A percentile compares a stretch with the other conserved stretches of the same genome.
Conservation (phyloP, 2,329 filamentous ascomycete genomes). For the Hymenotorrendiella dingleyae region DNA sequence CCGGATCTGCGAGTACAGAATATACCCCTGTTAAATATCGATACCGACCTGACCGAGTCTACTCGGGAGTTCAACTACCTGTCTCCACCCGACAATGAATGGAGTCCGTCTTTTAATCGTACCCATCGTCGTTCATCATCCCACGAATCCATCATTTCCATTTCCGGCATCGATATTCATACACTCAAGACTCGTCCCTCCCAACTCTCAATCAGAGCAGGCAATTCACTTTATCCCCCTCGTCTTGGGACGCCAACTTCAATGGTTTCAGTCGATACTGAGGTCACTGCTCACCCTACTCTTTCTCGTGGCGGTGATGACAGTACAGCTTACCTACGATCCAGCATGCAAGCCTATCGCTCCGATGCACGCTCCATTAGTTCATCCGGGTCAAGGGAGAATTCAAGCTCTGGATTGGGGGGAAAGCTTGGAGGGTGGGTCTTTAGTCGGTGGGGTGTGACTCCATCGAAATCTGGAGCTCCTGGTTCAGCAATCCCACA, state of each 20-base stretch:
- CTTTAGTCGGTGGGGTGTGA: conserved; percentile 55
- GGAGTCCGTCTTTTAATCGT: conserved; percentile 33
- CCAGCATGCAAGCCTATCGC: conserved; percentile 38
- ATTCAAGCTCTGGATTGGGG: conserved; percentile 32
- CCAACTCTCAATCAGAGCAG: conserved; percentile 55
- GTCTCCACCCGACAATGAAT: conserved; percentile 7
- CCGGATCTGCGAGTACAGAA: conserved; percentile 19
- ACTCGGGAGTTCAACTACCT: conserved; percentile 18
- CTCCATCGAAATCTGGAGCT: conserved; percentile 36
- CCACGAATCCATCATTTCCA: conserved; percentile 84
- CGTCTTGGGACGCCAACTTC: conserved; percentile 39
- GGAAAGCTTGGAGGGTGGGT: conserved; percentile 61
- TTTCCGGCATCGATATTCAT: conserved; percentile 85
- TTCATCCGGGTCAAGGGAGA: conserved; percentile 21
- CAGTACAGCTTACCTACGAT: conserved; percentile 50
- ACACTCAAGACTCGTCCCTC: conserved; percentile 70
- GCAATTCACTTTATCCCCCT: conserved; percentile 41
- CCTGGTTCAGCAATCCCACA: conserved; percentile 14
- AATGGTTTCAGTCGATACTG: conserved; percentile 45
- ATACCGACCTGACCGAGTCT: conserved; percentile 17
- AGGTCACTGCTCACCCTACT: conserved; percentile 55
- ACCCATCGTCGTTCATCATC: conserved; percentile 62
- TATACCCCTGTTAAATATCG: conserved; percentile 20
- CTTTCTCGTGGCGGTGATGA: conserved; percentile 41
- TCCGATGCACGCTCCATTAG: conserved; percentile 29